Conservation (phyloP, 176 grass and related monocot genomes). For the Oryza punctata region DNA sequence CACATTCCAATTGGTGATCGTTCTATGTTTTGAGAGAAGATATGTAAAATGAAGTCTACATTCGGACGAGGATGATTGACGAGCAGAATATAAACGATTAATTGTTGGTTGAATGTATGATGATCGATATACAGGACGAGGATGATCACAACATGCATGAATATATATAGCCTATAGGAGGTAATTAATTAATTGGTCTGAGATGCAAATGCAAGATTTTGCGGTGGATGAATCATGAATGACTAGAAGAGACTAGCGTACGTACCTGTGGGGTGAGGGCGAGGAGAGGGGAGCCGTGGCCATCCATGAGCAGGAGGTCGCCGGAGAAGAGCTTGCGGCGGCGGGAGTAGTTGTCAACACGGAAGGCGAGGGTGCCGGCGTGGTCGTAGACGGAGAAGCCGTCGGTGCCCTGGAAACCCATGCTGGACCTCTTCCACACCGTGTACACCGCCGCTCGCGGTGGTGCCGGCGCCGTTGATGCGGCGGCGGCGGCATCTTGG, state of each 20-base stretch:
- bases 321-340: constrained; percentile 57
- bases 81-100: no score
- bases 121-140: no score
- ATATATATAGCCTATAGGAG: no score
- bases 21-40: neutral
- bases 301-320: constrained; percentile 79
- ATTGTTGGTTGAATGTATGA: no score
- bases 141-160: no score
- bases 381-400: constrained; percentile 84
- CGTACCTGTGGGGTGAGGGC: constrained; percentile 63
- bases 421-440: constrained; percentile 92
- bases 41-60: no score
- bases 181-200: neutral
- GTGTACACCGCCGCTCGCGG: constrained; percentile 42
- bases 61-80: no score
- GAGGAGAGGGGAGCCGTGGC: constrained; percentile 54
- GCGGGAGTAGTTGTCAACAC: constrained; percentile 90
- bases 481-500: neutral
- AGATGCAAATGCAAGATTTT: neutral
- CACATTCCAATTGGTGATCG: neutral
- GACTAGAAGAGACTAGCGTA: no score
- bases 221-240: no score
- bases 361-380: constrained; percentile 59
- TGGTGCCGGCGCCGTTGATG: no score
- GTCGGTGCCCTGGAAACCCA: constrained; percentile 87